Percentiles rank a stretch among this genome's conserved stretches.
These are phyloP conservation scores for Exophiala sp. DNA, from an alignment of 2,329 filamentous ascomycete species.

Conservation along the genomic window DNA sequence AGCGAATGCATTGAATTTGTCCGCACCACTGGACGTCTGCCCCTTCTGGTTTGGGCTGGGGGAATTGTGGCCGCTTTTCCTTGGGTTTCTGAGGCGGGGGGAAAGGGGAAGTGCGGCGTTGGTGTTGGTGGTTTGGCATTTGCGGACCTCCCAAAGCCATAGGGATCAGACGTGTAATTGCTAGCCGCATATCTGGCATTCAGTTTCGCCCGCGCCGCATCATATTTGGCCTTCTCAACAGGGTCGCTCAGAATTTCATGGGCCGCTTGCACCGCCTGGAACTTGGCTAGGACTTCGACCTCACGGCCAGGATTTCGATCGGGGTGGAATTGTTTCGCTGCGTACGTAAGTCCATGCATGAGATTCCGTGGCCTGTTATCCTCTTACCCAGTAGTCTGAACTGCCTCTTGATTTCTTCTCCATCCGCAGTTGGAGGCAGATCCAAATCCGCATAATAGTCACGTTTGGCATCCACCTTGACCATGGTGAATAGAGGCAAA, in stretches of 20 bases:
- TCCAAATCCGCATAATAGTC: slow-evolving; percentile 86
- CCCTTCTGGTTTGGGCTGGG: slow-evolving; percentile 14
- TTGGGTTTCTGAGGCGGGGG: slow-evolving; percentile 22
- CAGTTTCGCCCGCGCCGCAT: slow-evolving; percentile 47
- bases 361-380: slow-evolving; percentile 4
- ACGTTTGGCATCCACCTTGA: slow-evolving; percentile 60
- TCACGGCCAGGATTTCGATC: slow-evolving; percentile 83
- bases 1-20: slow-evolving; percentile 27
- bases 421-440: slow-evolving; percentile 59
- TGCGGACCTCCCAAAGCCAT: slow-evolving; percentile 18
- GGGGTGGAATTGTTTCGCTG: slow-evolving; percentile 79
- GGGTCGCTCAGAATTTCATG: slow-evolving; percentile 68
- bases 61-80: slow-evolving; percentile 11
- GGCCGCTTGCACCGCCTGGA: slow-evolving; percentile 79
- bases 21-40: slow-evolving; percentile 23
- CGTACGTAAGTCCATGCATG: slow-evolving; percentile 18
- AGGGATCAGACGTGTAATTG: slow-evolving; percentile 14
- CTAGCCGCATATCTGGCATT: slow-evolving; percentile 18
- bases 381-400: slow-evolving; percentile 71
- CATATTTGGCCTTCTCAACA: slow-evolving; percentile 55
- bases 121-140: slow-evolving; percentile 12
- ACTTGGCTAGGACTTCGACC: slow-evolving; percentile 70
- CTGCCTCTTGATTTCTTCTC: slow-evolving; percentile 75
- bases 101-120: slow-evolving; percentile 18
- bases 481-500: slow-evolving; percentile 46